phyloP scores from a whole-genome alignment of 2,329 filamentous ascomycete species.

The Diaporthe longicolla region DNA sequence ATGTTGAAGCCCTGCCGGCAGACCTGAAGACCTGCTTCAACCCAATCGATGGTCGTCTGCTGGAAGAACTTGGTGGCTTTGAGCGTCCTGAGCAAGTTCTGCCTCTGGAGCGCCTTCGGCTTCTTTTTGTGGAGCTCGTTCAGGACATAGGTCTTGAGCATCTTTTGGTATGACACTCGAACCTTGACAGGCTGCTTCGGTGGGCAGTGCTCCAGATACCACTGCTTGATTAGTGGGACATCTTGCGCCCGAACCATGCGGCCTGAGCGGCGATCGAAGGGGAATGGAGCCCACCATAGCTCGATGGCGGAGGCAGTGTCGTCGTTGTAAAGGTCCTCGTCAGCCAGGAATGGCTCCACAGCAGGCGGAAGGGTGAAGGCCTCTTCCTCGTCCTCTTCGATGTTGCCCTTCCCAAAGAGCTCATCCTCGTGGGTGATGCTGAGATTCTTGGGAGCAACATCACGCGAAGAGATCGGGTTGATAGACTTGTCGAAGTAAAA shows the following conservation, averaged over 20 bases:
- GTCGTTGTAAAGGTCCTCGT: slow-evolving; percentile 89
- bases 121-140: slow-evolving; percentile 98
- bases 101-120: slow-evolving; percentile 95
- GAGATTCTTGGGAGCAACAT: slow-evolving; percentile 95
- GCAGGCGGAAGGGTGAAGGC: slow-evolving; percentile 86
- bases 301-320: slow-evolving; percentile 93
- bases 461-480: slow-evolving; percentile 96
- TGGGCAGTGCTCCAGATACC: slow-evolving; percentile 97
- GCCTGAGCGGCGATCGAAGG: slow-evolving; percentile 93
- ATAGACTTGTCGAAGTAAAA: slow-evolving; percentile 99
- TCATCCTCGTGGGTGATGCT: slow-evolving; percentile 93
- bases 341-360: slow-evolving; percentile 88
- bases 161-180: slow-evolving; percentile 96
- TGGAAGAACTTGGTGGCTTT: slow-evolving; percentile 99
- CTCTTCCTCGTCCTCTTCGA: slow-evolving; percentile 81
- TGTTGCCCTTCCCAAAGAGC: slow-evolving; percentile 86
- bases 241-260: slow-evolving; percentile 98
- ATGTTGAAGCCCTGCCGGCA: slow-evolving; percentile 99
- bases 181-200: slow-evolving; percentile 93
- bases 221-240: slow-evolving; percentile 96
- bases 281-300: slow-evolving; percentile 98
- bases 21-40: slow-evolving; percentile 97
- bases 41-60: slow-evolving; percentile 99
- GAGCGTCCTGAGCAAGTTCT: slow-evolving; percentile 88
- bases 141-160: slow-evolving; percentile 94